phyloP scores from a whole-genome alignment of 2,329 filamentous ascomycete species.

The Xylariaceae sp. region DNA sequence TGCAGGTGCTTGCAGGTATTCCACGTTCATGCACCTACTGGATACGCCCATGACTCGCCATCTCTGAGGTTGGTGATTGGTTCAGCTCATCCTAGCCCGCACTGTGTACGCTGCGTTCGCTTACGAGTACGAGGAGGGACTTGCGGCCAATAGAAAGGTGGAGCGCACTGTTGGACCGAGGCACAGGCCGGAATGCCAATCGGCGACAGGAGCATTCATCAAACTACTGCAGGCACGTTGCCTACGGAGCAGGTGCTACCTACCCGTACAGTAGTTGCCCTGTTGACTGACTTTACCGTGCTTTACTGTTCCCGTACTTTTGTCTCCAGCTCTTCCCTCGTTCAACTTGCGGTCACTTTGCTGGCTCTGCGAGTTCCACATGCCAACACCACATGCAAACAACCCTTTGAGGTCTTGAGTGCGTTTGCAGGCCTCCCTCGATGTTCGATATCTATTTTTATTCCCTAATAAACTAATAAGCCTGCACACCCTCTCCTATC shows the following conservation, averaged over 20 bases:
- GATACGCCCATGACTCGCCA: neutral
- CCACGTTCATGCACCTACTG: neutral
- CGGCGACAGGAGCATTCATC: neutral
- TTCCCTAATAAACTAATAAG: neutral
- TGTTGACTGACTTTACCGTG: constrained; percentile 6
- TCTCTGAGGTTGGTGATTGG: neutral
- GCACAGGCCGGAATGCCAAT: neutral
- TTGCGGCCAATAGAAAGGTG: neutral
- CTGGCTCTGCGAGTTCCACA: constrained; percentile 8
- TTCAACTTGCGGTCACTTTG: constrained; percentile 15
- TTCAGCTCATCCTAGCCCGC: neutral
- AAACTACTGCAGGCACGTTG: neutral
- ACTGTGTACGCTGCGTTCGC: neutral
- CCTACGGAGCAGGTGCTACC: neutral
- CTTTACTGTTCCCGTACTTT: constrained; percentile 1
- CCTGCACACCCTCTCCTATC: neutral
- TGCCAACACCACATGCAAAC: constrained; percentile 7
- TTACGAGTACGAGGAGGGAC: neutral
- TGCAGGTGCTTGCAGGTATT: neutral
- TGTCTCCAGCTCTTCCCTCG: neutral
- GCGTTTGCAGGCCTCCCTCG: constrained; percentile 1
- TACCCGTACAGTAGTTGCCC: neutral
- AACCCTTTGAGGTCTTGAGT: neutral
- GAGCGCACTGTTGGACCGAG: neutral
- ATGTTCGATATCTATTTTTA: neutral